These are phyloP conservation scores for Pleurotus citrinopileatus DNA, from an alignment of 768 basidiomycete species.

Conservation along the genomic window DNA sequence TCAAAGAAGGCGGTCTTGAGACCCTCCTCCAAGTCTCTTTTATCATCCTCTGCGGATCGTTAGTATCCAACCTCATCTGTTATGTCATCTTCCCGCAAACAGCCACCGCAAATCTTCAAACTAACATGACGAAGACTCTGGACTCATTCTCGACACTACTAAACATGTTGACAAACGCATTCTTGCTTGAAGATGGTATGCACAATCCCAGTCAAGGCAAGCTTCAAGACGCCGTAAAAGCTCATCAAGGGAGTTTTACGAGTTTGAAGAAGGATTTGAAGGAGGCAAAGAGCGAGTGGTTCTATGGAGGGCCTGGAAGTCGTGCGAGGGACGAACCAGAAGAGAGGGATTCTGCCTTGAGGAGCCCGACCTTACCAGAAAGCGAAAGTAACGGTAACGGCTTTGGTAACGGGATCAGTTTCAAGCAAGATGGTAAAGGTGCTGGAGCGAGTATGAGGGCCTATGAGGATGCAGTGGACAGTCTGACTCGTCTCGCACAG, in stretches of 20 bases:
- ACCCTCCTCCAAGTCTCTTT: constrained; percentile 73
- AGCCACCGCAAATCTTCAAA: constrained; percentile 80
- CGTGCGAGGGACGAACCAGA: constrained; percentile 19
- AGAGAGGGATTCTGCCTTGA: neutral
- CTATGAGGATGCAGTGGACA: constrained; percentile 85
- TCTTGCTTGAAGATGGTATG: constrained; percentile 73
- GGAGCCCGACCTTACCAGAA: neutral
- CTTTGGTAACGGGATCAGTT: constrained; percentile 6
- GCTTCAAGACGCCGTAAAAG: constrained; percentile 76
- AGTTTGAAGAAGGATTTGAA: constrained; percentile 80
- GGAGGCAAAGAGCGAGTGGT: constrained; percentile 88
- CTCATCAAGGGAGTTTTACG: constrained; percentile 88
- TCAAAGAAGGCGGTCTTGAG: constrained; percentile 84
- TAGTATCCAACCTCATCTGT: constrained; percentile 83
- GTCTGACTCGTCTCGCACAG: constrained; percentile 87
- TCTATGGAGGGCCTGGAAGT: constrained; percentile 29
- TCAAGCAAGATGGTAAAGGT: constrained; percentile 18
- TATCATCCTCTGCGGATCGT: constrained; percentile 74
- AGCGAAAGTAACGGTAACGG: constrained; percentile 10
- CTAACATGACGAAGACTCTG: constrained; percentile 80
- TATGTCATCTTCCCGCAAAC: constrained; percentile 81
- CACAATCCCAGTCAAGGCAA: constrained; percentile 55
- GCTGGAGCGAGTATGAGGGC: constrained; percentile 39
- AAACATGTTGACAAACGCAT: constrained; percentile 76
- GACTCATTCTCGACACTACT: constrained; percentile 89